phyloP scores from a whole-genome alignment of 306 rosid species.

The Cucumis melo region DNA sequence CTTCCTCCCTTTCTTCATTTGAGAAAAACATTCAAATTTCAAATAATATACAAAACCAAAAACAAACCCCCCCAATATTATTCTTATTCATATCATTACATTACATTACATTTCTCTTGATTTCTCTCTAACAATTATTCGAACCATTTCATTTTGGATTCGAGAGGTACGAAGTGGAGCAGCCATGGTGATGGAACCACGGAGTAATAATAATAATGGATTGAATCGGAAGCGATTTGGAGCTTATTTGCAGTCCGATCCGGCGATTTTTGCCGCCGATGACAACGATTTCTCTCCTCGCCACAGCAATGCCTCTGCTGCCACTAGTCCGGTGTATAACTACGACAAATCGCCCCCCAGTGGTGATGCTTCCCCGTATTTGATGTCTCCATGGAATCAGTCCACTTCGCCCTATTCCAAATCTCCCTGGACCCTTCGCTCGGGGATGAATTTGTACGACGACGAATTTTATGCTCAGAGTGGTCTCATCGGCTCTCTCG shows the following conservation, averaged over 20 bases:
- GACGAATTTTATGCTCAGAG: background rate
- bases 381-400: slow-evolving; percentile 55
- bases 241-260: slow-evolving; percentile 38
- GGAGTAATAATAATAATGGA: background rate
- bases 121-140: background rate
- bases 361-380: slow-evolving; percentile 38
- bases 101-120: background rate
- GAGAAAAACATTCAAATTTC: background rate
- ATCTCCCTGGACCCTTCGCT: slow-evolving; percentile 57
- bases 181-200: slow-evolving; percentile 23
- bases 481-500: slow-evolving; percentile 64
- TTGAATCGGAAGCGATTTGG: slow-evolving; percentile 31
- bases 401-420: slow-evolving; percentile 43
- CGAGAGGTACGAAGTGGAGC: slow-evolving; percentile 26
- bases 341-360: slow-evolving; percentile 3
- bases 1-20: slow-evolving; percentile 5
- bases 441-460: slow-evolving; percentile 8
- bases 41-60: too few relatives aligned
- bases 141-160: slow-evolving; percentile 16
- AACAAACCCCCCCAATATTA: too few relatives aligned
- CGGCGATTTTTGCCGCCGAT: background rate
- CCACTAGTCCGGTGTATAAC: background rate
- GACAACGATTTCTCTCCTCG: background rate
- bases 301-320: slow-evolving; percentile 17
- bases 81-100: background rate